These are phyloP conservation scores for Trichaptum fuscoviolaceum DNA, from an alignment of 768 basidiomycete genomes.

Conservation along the genomic window DNA sequence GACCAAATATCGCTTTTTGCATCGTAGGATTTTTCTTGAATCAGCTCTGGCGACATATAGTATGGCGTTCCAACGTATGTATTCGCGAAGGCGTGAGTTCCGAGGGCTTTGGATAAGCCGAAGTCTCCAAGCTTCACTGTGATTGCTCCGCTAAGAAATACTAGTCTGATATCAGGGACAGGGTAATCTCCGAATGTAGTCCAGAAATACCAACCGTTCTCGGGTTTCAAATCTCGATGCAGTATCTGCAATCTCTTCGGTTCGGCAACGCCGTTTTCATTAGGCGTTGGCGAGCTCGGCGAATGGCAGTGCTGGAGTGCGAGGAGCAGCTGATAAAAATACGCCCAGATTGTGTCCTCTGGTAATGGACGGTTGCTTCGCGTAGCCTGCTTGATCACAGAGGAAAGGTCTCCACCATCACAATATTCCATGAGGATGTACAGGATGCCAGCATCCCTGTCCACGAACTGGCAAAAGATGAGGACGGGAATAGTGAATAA, in stretches of 20 bases:
- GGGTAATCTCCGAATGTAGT: background rate
- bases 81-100: constrained; percentile 83
- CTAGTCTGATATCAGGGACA: constrained; percentile 32
- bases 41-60: constrained; percentile 98
- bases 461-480: constrained; percentile 49
- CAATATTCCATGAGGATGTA: constrained; percentile 99
- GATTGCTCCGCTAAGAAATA: constrained; percentile 82
- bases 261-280: constrained; percentile 22
- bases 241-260: constrained; percentile 65
- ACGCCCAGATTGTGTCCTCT: constrained; percentile 94
- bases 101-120: constrained; percentile 89
- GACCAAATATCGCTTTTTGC: constrained; percentile 99
- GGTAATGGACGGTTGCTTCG: constrained; percentile 69
- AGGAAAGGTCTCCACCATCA: constrained; percentile 90
- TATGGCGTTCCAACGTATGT: constrained; percentile 99
- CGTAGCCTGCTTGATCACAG: constrained; percentile 74
- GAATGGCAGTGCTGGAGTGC: constrained; percentile 94
- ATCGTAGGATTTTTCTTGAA: constrained; percentile 97
- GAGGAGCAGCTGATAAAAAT: constrained; percentile 87
- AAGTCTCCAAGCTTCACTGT: constrained; percentile 97
- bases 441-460: constrained; percentile 83
- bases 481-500: constrained; percentile 12
- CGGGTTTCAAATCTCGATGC: constrained; percentile 95
- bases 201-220: constrained; percentile 67
- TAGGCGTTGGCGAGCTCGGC: constrained; percentile 45